Base-by-base conservation (phyloP, 306 rosid species). In the Medicago ruthenica region DNA sequence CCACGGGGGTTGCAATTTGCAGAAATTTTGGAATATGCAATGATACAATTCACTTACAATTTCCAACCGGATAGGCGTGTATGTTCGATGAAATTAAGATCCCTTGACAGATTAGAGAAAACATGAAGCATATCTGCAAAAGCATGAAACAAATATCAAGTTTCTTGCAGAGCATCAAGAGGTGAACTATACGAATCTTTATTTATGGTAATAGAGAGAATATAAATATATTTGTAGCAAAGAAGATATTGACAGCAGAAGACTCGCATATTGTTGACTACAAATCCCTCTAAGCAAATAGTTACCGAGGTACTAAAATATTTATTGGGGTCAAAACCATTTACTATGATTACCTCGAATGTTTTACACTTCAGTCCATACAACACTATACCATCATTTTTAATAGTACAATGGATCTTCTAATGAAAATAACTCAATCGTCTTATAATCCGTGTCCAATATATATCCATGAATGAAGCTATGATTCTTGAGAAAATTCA, bases 91-190 rank as follows among this genome's bases (percentile, higher is more conserved):
- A 95, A 92, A 86, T 95, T 95, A 80, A 92, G 79, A 63, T 86
- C 86, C 79, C 92, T 88, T 15, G 99, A 89, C 76, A 95, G 44
- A 75, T 92, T 95, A 39, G 99, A 89, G 80, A 95, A 92, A 59
- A 84, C 88, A 79, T 90, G 87, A 74, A 95, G 96, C 88, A 95
- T 74, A 95, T 95, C 99, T 95, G 92, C 84, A 89, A 42, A 41
- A 40, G 74, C 27, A 64, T 31, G 76, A 77, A 63, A 78, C 24
- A 40, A 60, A 47, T 66, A 76, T 78, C 66, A 87, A 67, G 51
- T 70, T 68, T 73, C 54, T 45, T 72, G 42, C 64, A n/a, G n/a
- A n/a, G n/a, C n/a, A n/a, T 45, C 47, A 22, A 0, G 67, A 10
- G 34, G 31, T 67, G 57, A 73, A 41, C 83, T 20, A 67, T 68